These are phyloP conservation scores for Calonectria fujianensis DNA, from an alignment of 2,329 filamentous ascomycete species.

Conservation along the genomic window DNA sequence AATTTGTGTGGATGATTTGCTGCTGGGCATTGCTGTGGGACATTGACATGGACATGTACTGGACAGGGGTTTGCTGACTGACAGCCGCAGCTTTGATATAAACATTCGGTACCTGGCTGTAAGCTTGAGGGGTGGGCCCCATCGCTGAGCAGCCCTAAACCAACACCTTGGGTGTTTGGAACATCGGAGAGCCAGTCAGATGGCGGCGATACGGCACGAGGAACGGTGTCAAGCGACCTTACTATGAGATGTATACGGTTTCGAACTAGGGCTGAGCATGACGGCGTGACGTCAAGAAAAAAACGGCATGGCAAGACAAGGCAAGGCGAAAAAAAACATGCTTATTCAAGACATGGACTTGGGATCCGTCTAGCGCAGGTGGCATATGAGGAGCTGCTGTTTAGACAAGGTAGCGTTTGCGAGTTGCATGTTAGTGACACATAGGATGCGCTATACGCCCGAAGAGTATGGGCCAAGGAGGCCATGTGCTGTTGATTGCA, in stretches of 20 bases:
- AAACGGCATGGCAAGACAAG: neutral
- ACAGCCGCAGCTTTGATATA: constrained; percentile 42
- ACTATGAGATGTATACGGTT: constrained; percentile 42
- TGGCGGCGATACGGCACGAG: constrained; percentile 51
- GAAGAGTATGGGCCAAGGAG: neutral
- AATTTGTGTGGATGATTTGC: constrained; percentile 28
- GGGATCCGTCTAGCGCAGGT: neutral
- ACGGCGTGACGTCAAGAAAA: constrained; percentile 48
- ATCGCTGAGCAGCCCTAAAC: constrained; percentile 21
- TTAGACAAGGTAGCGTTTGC: neutral
- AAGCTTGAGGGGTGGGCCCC: constrained; percentile 32
- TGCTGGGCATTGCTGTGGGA: constrained; percentile 46
- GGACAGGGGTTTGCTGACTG: constrained; percentile 41
- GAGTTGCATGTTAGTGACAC: neutral
- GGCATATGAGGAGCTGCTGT: neutral
- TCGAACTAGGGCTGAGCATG: constrained; percentile 26
- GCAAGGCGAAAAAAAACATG: constrained; percentile 11
- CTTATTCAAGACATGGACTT: constrained; percentile 1
- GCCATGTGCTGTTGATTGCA: neutral
- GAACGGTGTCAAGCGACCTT: constrained; percentile 14
- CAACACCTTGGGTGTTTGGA: constrained; percentile 30
- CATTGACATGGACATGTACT: constrained; percentile 47
- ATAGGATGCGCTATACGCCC: neutral
- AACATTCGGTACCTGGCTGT: constrained; percentile 42
- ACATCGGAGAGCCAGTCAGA: constrained; percentile 50